Evolutionary conservation across 2,329 filamentous ascomycete species (phyloP).

Genomic region (Microcyclospora pomicola): DNA sequence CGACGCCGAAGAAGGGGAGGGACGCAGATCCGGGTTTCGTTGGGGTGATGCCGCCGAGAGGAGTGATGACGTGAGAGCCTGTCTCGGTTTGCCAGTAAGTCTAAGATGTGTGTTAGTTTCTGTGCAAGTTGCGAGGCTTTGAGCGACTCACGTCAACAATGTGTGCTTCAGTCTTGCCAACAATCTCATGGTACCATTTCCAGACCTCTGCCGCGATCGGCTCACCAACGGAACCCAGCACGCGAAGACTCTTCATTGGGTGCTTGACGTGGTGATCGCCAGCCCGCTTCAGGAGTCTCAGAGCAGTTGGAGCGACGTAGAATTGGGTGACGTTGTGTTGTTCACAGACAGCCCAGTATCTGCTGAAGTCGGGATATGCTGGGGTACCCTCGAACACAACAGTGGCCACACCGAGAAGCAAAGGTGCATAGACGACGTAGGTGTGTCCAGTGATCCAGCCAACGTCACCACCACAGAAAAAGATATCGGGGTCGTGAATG

Average conservation of each 20-base stretch:
- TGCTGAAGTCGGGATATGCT: slow-evolving; percentile 91
- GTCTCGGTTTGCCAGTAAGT: slow-evolving; percentile 99
- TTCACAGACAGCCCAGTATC: slow-evolving; percentile 97
- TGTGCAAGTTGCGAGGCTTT: background rate
- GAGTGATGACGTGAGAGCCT: slow-evolving; percentile 88
- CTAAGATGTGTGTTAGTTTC: slow-evolving; percentile 32
- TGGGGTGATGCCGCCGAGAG: slow-evolving; percentile 80
- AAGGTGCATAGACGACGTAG: slow-evolving; percentile 91
- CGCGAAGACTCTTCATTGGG: slow-evolving; percentile 75
- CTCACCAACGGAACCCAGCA: slow-evolving; percentile 90
- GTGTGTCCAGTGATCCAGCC: slow-evolving; percentile 99
- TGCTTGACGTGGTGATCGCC: slow-evolving; percentile 85
- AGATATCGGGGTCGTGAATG: slow-evolving; percentile 82
- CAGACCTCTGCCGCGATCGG: slow-evolving; percentile 96
- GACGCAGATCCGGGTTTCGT: slow-evolving; percentile 96
- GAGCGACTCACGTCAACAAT: slow-evolving; percentile 74
- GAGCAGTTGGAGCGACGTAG: slow-evolving; percentile 90
- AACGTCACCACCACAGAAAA: slow-evolving; percentile 96
- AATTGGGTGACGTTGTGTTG: slow-evolving; percentile 94
- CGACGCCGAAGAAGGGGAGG: slow-evolving; percentile 94
- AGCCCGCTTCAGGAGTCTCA: slow-evolving; percentile 86
- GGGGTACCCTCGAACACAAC: slow-evolving; percentile 97
- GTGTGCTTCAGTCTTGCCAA: slow-evolving; percentile 86
- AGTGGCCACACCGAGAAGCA: slow-evolving; percentile 82
- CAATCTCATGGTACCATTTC: slow-evolving; percentile 98